A percentile compares a stretch with the other conserved stretches of the same genome.
These are phyloP conservation scores for Clavispora carvajalis DNA, from an alignment of 805 yeast genomes.

Conservation along the genomic window DNA sequence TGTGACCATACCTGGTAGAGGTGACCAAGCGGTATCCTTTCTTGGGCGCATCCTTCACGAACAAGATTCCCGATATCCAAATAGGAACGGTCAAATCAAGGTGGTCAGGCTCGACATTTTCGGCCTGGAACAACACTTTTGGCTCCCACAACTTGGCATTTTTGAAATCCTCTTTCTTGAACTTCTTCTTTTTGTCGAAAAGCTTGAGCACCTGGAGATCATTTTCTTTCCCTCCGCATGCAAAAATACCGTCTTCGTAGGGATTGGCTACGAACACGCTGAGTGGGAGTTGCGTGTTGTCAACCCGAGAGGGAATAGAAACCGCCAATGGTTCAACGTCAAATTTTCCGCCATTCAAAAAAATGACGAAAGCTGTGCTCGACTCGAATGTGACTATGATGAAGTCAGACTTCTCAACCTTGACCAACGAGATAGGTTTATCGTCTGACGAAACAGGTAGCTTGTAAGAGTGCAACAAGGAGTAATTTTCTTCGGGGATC, in stretches of 20 bases:
- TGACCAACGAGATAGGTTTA: conserved; percentile 28
- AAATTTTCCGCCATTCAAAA: conserved; percentile 24
- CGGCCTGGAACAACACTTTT: conserved; percentile 55
- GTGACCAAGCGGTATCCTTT: conserved; percentile 51
- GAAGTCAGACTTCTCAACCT: conserved; percentile 24
- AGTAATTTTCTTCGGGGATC: conserved; percentile 32
- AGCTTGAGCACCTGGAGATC: conserved; percentile 52
- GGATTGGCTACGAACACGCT: conserved; percentile 47
- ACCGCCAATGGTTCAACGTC: conserved; percentile 26
- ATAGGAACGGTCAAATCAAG: conserved; percentile 79
- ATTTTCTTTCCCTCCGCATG: conserved; percentile 83
- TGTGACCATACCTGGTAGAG: conserved; percentile 69
- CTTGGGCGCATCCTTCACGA: conserved; percentile 31
- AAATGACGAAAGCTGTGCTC: conserved; percentile 38
- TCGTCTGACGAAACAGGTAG: conserved; percentile 20
- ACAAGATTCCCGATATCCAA: conserved; percentile 60
- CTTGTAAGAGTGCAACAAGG: conserved; percentile 27
- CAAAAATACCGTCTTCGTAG: conserved; percentile 48
- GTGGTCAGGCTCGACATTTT: conserved; percentile 76
- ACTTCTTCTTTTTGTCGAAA: conserved; percentile 18
- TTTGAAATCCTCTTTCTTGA: conserved; percentile 15
- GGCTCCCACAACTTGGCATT: conserved; percentile 9
- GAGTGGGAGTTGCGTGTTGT: conserved; percentile 21
- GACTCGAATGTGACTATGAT: conserved; percentile 43
- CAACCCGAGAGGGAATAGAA: neutral